A percentile compares a stretch with the other conserved stretches of the same genome.
These are phyloP conservation scores for Magnusiomyces fungicola DNA, from an alignment of 1,139 yeast species.

Conservation along the genomic window DNA sequence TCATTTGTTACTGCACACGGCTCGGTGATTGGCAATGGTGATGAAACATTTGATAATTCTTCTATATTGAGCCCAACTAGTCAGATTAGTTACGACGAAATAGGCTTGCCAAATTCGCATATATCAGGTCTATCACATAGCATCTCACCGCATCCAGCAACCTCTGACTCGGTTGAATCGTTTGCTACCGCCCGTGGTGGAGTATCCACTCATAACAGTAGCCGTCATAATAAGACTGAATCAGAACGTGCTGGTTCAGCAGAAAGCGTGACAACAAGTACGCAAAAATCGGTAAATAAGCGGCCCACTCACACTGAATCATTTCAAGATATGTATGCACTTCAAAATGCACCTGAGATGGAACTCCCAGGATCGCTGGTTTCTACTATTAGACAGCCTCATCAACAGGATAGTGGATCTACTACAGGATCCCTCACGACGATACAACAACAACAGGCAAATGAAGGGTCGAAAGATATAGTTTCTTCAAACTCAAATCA, in stretches of 20 bases:
- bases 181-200: slow-evolving; percentile 1
- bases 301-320: neutral
- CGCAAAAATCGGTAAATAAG: neutral
- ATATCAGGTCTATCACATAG: neutral
- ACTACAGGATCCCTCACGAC: neutral
- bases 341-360: neutral
- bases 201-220: neutral
- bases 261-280: neutral
- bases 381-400: neutral
- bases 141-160: neutral
- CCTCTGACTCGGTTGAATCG: neutral
- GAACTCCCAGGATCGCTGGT: neutral
- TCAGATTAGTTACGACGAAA: neutral
- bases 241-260: neutral
- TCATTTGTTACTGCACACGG: slow-evolving; percentile 14
- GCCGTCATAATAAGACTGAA: neutral
- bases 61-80: neutral
- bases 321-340: neutral
- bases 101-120: neutral
- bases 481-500: no score
- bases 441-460: no score
- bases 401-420: neutral
- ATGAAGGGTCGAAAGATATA: no score
- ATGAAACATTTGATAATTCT: neutral
- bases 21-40: neutral